Base-by-base conservation (phyloP, 148 eudicot species). In the Pharnaceum exiguum region DNA sequence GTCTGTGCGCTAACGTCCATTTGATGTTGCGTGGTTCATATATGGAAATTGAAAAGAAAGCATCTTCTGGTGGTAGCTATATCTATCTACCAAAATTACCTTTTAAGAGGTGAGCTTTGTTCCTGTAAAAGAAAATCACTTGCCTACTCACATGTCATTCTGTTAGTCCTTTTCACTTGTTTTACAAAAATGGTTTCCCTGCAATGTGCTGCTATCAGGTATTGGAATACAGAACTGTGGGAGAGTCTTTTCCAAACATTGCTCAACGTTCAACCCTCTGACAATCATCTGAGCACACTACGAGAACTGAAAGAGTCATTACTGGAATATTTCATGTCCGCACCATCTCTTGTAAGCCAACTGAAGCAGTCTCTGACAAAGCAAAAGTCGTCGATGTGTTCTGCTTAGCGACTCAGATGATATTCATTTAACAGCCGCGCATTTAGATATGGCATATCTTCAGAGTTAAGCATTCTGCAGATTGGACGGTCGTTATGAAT, bases 1-100 rank as follows among this genome's bases (percentile, higher is more conserved):
- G 95, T 61, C 86, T 93, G 25, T 93, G 98, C 64, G 96, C 81
- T 33, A 70, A 77, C 76, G 95, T 80, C 63, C 96, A 93, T 60
- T 59, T 85, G 90, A 93, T 93, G 98, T 85, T 93, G 49, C 98
- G 88, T 61, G 73, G 78, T 54, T 44, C 77, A 24, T 93, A 82
- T 73, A 85, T 93, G 96, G 82, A 81, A 65, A 72, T 88, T 42
- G 84, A 83, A 46, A 88, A 85, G 75, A 77, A 56, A 62, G 22
- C 64, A 54, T 68, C 85, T 52, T 55, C 76, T 23, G 82, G 76
- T 63, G 88, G 90, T 23, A 62, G 77, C 68, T 64, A 59, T 66
- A 7, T 58, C 46, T 73, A 81, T 68, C 53, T 70, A 46, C 98
- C 96, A 31, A 83, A 73, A 75, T 53, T 64, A 38, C 69, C 77